Percentiles rank a stretch among this genome's conserved stretches.
These are phyloP conservation scores for Pythium aphanidermatum DNA, from an alignment of 352 stramenopile genomes.

Conservation along the genomic window DNA sequence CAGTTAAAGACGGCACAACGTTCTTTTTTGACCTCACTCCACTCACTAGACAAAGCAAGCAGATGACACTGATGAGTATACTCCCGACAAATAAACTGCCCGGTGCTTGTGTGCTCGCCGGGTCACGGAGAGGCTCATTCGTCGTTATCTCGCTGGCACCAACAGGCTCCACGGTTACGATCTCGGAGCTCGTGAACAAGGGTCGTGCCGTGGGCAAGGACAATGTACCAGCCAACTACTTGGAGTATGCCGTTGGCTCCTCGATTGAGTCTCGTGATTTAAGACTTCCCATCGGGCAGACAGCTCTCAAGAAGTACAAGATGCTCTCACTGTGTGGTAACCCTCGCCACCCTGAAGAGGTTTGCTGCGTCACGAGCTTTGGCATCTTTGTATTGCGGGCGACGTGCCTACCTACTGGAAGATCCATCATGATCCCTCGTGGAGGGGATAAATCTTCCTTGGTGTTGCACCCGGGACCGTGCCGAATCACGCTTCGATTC, in stretches of 20 bases:
- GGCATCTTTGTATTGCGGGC: conserved; percentile 39
- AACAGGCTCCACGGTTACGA: conserved; percentile 28
- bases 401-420: conserved; percentile 27
- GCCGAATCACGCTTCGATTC: conserved; percentile 33
- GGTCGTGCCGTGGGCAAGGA: conserved; percentile 39
- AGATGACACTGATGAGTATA: conserved; percentile 30
- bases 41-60: conserved; percentile 44
- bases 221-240: conserved; percentile 46
- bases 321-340: conserved; percentile 36
- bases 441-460: conserved; percentile 33
- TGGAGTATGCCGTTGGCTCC: conserved; percentile 39
- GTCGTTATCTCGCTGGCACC: conserved; percentile 37
- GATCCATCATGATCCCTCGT: conserved; percentile 32
- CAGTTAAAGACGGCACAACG: conserved; percentile 54
- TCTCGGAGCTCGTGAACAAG: conserved; percentile 61
- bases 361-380: conserved; percentile 57
- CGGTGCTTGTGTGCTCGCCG: conserved; percentile 31
- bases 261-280: conserved; percentile 50
- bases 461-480: conserved; percentile 36
- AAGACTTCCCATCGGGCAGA: conserved; percentile 4
- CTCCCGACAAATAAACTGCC: conserved; percentile 49
- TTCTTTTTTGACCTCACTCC: conserved; percentile 64
- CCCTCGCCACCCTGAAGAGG: conserved; percentile 20
- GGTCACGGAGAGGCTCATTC: conserved; percentile 38
- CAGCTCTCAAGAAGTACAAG: conserved; percentile 48